Conservation (phyloP, 2,329 filamentous ascomycete species). For the Pseudocercospora pini-densiflorae region DNA sequence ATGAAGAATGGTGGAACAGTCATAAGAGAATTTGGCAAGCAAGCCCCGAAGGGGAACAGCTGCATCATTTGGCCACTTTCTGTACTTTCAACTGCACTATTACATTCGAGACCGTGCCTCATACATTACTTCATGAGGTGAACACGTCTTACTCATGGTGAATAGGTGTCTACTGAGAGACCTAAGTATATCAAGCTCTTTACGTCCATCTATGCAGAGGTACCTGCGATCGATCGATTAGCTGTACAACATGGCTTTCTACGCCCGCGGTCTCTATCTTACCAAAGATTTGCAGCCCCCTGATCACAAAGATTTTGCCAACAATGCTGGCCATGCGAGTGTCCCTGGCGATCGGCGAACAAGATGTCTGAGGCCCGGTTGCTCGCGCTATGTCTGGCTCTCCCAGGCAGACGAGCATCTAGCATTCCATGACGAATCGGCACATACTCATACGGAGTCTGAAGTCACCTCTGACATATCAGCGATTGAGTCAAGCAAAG, state of each 20-base stretch:
- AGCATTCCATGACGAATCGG: background rate
- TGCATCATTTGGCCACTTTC: background rate
- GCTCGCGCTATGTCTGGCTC: background rate
- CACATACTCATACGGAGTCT: background rate
- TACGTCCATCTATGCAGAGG: background rate
- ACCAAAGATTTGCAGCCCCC: no score
- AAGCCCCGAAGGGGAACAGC: background rate
- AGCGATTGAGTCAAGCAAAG: no score
- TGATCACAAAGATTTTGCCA: no score
- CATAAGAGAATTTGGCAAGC: background rate
- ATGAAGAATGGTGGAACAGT: background rate
- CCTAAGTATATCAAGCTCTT: background rate
- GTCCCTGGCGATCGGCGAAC: background rate
- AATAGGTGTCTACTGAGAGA: background rate
- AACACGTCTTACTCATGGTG: no score
- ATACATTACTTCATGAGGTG: background rate
- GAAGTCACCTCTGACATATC: no score
- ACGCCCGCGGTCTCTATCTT: background rate
- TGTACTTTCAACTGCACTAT: background rate
- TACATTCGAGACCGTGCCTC: background rate
- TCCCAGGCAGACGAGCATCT: background rate
- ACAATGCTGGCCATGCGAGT: background rate
- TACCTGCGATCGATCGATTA: background rate
- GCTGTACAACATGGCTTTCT: background rate
- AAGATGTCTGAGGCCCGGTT: background rate